Conservation (phyloP, 352 stramenopile species). For the Globisporangium abappressorium region DNA sequence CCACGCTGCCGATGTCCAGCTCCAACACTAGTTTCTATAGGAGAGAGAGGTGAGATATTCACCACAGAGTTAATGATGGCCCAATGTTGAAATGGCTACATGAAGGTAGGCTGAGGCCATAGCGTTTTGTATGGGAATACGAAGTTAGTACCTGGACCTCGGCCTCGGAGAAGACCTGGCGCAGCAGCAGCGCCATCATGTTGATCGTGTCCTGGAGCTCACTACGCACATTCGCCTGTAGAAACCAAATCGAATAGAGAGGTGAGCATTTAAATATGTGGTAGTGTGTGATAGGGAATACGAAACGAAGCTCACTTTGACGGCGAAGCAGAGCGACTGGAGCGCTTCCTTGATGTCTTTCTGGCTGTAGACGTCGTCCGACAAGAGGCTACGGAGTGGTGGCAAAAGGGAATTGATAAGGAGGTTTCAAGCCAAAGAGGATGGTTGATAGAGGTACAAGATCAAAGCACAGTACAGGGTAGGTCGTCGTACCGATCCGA, state of each 20-base stretch:
- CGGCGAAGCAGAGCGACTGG: slow-evolving; percentile 72
- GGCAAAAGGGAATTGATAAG: not conserved
- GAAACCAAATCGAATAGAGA: not conserved
- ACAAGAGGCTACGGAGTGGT: slow-evolving; percentile 40
- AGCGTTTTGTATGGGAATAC: not conserved
- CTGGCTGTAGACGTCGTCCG: slow-evolving; percentile 80
- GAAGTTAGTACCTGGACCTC: slow-evolving; percentile 48
- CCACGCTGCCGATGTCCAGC: slow-evolving; percentile 72
- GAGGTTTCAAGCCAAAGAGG: not conserved
- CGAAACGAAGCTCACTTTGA: slow-evolving; percentile 42
- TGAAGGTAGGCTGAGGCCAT: not conserved
- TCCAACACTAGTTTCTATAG: slow-evolving; percentile 53
- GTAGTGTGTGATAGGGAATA: not conserved
- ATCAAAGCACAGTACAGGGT: not conserved
- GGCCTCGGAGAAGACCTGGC: slow-evolving; percentile 72
- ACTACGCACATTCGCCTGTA: slow-evolving; percentile 64
- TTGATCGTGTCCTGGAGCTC: slow-evolving; percentile 84
- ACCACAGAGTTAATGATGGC: not conserved
- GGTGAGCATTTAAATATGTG: not conserved
- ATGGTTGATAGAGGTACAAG: not conserved
- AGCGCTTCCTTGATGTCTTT: slow-evolving; percentile 79
- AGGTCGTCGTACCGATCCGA: slow-evolving; percentile 45
- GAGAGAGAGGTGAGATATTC: not conserved
- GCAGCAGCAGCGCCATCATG: slow-evolving; percentile 83
- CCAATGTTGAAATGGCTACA: not conserved